Evolutionary conservation across 306 rosid genomes (phyloP), one percentile per base, ranked within the genome.

Genomic region (Datisca glomerata): DNA sequence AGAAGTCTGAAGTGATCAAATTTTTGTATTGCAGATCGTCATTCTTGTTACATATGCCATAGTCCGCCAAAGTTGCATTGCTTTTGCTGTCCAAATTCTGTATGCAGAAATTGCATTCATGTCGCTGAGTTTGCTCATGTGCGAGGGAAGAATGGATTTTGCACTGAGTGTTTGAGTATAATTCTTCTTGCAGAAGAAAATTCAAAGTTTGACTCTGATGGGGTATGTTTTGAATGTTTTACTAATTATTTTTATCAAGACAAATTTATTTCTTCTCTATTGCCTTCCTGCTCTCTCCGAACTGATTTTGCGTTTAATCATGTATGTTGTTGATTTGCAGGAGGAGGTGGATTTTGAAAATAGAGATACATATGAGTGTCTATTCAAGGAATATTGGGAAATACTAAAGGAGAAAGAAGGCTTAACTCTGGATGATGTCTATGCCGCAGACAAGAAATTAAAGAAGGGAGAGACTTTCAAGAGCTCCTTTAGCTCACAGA

Each of bases 301-400:
- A n/a, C n/a, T n/a, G n/a, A n/a, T n/a, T n/a, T n/a, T n/a, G n/a
- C n/a, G n/a, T n/a, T n/a, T n/a, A n/a, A n/a, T n/a, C n/a, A n/a
- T n/a, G n/a, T n/a, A n/a, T n/a, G n/a, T 11, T 60, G 12, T 51
- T 56, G 15, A 40, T 56, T 23, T 69, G 57, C 66, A 86, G 94
- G 74, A 51, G 18, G 47, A 38, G 29, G 48, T 81, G 55, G 71
- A 42, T 42, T 66, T 81, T 34, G 31, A 43, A 47, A 86, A 79
- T 16, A 63, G 52, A 38, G 77, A 76, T 35, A 68, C 94, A 14
- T 55, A 56, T 7, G 94, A 86, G 65, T 51, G 72, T 53, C 66
- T 81, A 6, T 82, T 86, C 71, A 81, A 79, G 70, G 81, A 71
- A 57, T 86, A 76, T 46, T 81, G 94, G 93, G 87, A 71, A 6